A percentile compares a stretch with the other conserved stretches of the same genome.
Evolutionary conservation across 1,139 yeast genomes (phyloP).

Genomic region (Kodamaea arcana): DNA sequence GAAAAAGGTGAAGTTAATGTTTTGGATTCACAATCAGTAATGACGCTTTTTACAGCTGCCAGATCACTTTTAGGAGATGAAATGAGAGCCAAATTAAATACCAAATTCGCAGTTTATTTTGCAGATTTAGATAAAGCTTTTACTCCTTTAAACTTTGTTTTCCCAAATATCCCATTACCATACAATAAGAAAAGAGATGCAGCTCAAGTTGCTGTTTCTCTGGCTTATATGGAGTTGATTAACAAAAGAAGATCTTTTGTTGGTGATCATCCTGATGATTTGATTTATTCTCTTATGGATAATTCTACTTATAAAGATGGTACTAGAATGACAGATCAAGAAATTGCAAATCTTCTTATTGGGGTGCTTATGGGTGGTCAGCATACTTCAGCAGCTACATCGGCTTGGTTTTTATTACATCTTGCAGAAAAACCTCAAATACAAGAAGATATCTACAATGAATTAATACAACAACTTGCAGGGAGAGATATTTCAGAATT

Average conservation of each 20-base stretch:
- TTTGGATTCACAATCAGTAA: slow-evolving; percentile 83
- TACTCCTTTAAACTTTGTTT: slow-evolving; percentile 90
- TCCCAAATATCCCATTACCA: slow-evolving; percentile 89
- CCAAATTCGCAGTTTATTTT: slow-evolving; percentile 78
- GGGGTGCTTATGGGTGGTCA: slow-evolving; percentile 99
- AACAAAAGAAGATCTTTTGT: slow-evolving; percentile 70
- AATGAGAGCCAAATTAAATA: slow-evolving; percentile 76
- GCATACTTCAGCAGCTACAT: slow-evolving; percentile 94
- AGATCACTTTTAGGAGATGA: slow-evolving; percentile 88
- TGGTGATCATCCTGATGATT: slow-evolving; percentile 71
- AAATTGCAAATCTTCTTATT: slow-evolving; percentile 86
- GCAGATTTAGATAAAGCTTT: slow-evolving; percentile 94
- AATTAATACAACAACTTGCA: slow-evolving; percentile 61
- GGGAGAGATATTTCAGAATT: slow-evolving; percentile 48
- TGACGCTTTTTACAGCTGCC: slow-evolving; percentile 94
- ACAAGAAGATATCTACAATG: slow-evolving; percentile 73
- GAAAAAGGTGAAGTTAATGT: slow-evolving; percentile 61
- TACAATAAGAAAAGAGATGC: slow-evolving; percentile 75
- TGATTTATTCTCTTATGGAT: slow-evolving; percentile 82
- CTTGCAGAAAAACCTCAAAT: slow-evolving; percentile 79
- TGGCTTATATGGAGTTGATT: slow-evolving; percentile 76
- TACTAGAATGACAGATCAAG: slow-evolving; percentile 85
- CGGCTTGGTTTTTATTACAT: slow-evolving; percentile 90
- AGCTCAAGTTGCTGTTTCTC: slow-evolving; percentile 78
- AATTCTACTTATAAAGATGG: slow-evolving; percentile 89